These are phyloP conservation scores for Stemphylium beticola DNA, from an alignment of 2,329 filamentous ascomycete species.

Conservation along the genomic window DNA sequence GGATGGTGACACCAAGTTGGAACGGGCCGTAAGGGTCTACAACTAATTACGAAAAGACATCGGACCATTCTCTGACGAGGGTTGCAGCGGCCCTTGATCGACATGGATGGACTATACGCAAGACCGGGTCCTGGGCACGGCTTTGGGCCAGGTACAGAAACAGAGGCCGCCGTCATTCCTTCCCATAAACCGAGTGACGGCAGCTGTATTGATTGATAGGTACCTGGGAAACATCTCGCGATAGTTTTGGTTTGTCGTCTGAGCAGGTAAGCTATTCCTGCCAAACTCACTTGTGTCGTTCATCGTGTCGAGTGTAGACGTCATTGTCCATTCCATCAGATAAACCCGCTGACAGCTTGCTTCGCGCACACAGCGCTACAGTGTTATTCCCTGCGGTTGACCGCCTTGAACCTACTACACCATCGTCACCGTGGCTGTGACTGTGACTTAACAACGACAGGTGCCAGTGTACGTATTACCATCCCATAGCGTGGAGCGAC, in stretches of 20 bases:
- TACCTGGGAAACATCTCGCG: not conserved
- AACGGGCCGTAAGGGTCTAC: constrained; percentile 27
- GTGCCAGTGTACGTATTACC: constrained; percentile 5
- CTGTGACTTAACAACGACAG: too few species aligned
- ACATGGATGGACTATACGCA: constrained; percentile 28
- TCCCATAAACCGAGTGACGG: constrained; percentile 13
- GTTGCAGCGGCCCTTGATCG: constrained; percentile 21
- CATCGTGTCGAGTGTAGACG: constrained; percentile 26
- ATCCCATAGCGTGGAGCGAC: not conserved
- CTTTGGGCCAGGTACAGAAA: constrained; percentile 25
- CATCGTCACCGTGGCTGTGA: constrained; percentile 7
- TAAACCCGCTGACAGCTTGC: constrained; percentile 11
- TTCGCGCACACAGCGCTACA: not conserved
- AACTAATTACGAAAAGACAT: constrained; percentile 24
- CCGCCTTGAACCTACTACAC: not conserved
- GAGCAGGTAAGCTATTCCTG: constrained; percentile 1
- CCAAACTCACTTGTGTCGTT: not conserved
- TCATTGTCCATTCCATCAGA: constrained; percentile 21
- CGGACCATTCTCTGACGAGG: constrained; percentile 40
- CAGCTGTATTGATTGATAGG: not conserved
- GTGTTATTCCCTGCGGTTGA: not conserved
- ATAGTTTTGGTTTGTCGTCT: not conserved
- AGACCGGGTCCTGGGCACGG: constrained; percentile 22
- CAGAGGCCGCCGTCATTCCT: constrained; percentile 26
- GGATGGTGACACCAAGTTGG: constrained; percentile 25